Evolutionary conservation across 352 stramenopile genomes (phyloP), one percentile per base, ranked within the genome.

Genomic region (Saprolegnia parasitica): DNA sequence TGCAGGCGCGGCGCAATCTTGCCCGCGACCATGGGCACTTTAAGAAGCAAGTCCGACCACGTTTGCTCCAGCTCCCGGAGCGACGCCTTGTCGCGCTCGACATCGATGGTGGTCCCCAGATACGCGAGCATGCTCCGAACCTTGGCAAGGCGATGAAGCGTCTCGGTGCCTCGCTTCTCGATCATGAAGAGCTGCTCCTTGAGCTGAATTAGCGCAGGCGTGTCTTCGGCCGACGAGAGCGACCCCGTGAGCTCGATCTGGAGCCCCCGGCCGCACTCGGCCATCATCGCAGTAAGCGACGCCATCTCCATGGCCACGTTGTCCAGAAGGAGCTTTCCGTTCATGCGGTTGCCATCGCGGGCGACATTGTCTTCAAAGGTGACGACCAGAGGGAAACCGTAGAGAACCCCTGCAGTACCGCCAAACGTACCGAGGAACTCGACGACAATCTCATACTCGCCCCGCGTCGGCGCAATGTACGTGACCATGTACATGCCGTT

Each of bases 401-500:
- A 88, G 60, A 98, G 96, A 18, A 71, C 65, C 10, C 96, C 96
- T 5, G 83, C 74, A 15, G 82, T 81, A 5, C 94, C 95, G 55
- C 90, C 81, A 71, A 98, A 98, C 15, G 92, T 98, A 0, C 95
- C 96, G 26, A 84, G 76, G 66, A 98, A 98, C n/a, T 88, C 67
- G 23, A 98, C 84, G 52, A 79, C 66, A 16, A 98, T 73, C 18
- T 80, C 76, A 72, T 97, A 98, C 35, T 89, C 81, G 23, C 94
- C 94, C 5, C 85, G 73, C 32, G 77, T 82, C 11, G 87, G 84
- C 45, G 92, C 78, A 11, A 75, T 95, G 72, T 97, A 98, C 45
- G 83, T 94, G 42, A 98, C 91, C 21, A 94, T 71, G 72, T 99
- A 98, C 20, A 86, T 95, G n/a, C 96, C 96, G 65, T 98, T 91